Evolutionary conservation across 2,329 filamentous ascomycete genomes (phyloP).

Genomic region (Colletotrichum viniferum): DNA sequence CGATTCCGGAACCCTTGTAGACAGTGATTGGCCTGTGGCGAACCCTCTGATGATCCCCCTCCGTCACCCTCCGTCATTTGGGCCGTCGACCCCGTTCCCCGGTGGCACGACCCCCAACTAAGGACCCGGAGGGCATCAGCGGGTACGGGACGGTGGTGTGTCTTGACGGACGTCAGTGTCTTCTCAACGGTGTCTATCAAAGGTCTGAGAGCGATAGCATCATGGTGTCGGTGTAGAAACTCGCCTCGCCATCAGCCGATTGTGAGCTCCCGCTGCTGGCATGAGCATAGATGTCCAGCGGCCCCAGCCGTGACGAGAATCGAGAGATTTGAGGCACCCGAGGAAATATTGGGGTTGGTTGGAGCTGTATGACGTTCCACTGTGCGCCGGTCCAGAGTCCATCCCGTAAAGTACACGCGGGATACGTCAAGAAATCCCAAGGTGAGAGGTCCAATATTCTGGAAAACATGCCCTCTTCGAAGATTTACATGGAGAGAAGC

Average conservation of each 20-base stretch:
- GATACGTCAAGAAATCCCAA: neutral
- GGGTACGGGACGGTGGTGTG: neutral
- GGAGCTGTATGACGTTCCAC: neutral
- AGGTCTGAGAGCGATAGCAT: neutral
- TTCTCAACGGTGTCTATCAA: neutral
- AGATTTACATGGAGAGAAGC: neutral
- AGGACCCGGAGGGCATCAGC: neutral
- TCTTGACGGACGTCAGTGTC: neutral
- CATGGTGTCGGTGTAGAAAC: neutral
- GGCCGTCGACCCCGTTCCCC: neutral
- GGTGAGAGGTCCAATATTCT: neutral
- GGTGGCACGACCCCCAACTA: neutral
- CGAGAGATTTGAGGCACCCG: neutral
- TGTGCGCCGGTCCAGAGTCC: neutral
- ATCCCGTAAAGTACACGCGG: neutral
- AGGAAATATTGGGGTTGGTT: neutral
- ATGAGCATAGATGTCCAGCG: neutral
- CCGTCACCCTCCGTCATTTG: neutral
- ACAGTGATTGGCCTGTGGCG: neutral
- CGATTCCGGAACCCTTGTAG: neutral
- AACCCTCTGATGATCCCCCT: neutral
- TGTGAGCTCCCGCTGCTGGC: neutral
- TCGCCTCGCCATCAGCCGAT: neutral
- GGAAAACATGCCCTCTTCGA: neutral
- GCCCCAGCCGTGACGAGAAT: neutral